Conservation (phyloP, 2,329 filamentous ascomycete species). For the Gliomastix tumulicola region DNA sequence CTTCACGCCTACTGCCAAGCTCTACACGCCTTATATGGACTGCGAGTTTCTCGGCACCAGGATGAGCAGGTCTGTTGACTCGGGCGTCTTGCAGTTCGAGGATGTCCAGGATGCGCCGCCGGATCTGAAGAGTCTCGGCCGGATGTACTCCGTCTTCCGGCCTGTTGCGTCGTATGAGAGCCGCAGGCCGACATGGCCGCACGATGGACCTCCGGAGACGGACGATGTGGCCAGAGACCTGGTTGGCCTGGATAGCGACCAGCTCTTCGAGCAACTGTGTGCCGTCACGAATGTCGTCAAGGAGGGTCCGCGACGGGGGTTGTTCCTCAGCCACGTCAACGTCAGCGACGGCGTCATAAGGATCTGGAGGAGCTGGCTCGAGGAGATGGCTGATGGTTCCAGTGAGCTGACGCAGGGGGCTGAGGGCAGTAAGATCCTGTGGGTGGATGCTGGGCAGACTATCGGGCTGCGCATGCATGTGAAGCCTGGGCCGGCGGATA, state of each 20-base stretch:
- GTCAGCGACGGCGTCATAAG: conserved; percentile 63
- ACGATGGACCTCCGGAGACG: conserved; percentile 18
- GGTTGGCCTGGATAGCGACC: conserved; percentile 59
- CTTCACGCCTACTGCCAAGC: conserved; percentile 64
- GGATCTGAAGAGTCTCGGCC: conserved; percentile 40
- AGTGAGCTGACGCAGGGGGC: background rate
- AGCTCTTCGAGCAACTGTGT: conserved; percentile 70
- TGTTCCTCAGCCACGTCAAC: conserved; percentile 59
- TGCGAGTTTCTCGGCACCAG: conserved; percentile 61
- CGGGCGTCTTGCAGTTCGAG: too few species aligned
- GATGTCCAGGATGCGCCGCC: too few species aligned
- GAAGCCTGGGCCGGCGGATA: conserved; percentile 17
- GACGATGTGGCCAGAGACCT: conserved; percentile 47
- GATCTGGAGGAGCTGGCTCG: conserved; percentile 68
- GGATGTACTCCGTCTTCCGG: conserved; percentile 61
- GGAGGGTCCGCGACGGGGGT: conserved; percentile 49
- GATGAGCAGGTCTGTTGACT: too few species aligned
- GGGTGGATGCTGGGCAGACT: conserved; percentile 56
- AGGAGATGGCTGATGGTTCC: conserved; percentile 22
- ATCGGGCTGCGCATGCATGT: conserved; percentile 66
- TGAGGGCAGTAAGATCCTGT: conserved; percentile 42
- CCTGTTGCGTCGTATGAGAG: conserved; percentile 50
- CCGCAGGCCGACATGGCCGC: conserved; percentile 4
- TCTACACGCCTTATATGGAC: conserved; percentile 59
- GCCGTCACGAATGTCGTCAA: conserved; percentile 62